Base-by-base conservation (phyloP, 202 grass and related monocot species). In the Tripidium arundinaceum region DNA sequence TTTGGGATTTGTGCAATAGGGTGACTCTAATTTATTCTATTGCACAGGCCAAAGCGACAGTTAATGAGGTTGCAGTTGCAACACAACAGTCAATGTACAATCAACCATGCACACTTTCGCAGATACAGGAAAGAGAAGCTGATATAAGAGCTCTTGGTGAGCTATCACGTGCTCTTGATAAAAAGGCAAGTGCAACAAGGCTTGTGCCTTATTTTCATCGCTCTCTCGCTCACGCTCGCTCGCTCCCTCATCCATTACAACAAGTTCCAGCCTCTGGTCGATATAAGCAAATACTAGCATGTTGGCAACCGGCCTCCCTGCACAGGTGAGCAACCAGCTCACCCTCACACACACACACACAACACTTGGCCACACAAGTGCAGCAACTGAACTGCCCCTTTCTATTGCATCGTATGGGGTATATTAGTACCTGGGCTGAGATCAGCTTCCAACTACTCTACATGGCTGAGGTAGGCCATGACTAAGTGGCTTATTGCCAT, bases 101-200 rank as follows among this genome's bases (percentile, higher is more conserved):
- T 85, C 96, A 99, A 66, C 92, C 92, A 78, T 99, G 73, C 71
- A 91, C 86, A 31, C 77, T 93, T 16, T 99, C 96, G 78, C 92
- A 99, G 89, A 90, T 99, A 87, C 92, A 99, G 73, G 96, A 99
- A 86, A 93, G 88, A 78, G 96, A 99, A 82, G 92, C 96, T 61
- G 96, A 99, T 84, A 99, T 99, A 86, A 91, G 83, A 85, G 96
- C 92, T 55, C 96, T 99, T 88, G 90, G 86, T 72, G 96, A 95
- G 50, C 82, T 99, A 41, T 98, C 96, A 71, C 92, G 90, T 69
- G 90, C 90, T 76, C 90, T 99, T 73, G 92, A 99, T 87, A 99
- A 99, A 86, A 94, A 94, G 92, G 92, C 77, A 86, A 84, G 66
- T 84, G 36, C 24, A 64, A 39, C 46, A 83, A 72, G 46, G 38